Evolutionary conservation across 495 filamentous ascomycete genomes (phyloP), one percentile per base, ranked within the genome.

Genomic region (Acidiella bohemica): DNA sequence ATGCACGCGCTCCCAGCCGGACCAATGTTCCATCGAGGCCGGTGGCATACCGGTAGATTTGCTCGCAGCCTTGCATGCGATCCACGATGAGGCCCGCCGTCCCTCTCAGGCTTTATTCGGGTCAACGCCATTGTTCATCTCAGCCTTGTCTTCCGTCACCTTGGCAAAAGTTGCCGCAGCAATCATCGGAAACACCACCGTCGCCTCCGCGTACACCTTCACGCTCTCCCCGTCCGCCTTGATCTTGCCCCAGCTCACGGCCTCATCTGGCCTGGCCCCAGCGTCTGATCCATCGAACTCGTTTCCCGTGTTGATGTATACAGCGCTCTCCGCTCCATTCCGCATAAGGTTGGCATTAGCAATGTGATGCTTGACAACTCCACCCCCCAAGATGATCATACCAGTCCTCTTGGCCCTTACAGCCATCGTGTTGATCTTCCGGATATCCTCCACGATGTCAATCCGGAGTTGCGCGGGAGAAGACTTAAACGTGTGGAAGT

Each of bases 201-300:
- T 96, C 2, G 90, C 90, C 53, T 97, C 90, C 11, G 81, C 75
- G 49, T 90, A 93, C 1, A 97, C 84, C 73, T 96, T 95, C 36
- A 95, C 87, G 41, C 78, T 78, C 41, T 84, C 73, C 0, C 72
- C 92, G 28, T 80, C 82, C 16, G 73, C 66, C 58, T 87, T 93
- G 59, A 97, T 94, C 70, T 97, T 96, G 4, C 90, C 90, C 90
- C 92, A 97, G 49, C 84, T 93, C 11, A 97, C 84, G 0, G 90
- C 90, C 62, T 97, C 90, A 51, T 96, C 90, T 5, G 92, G 92
- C 33, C 92, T 70, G 2, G 92, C 90, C 0, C 92, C 90, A 2
- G 92, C 88, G 68, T 97, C 92, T 46, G 83, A 92, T 0, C 90
- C 92, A 59, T 97, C 90, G 58, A 94, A 96, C 56, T 97, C 92